phyloP scores from a whole-genome alignment of 768 basidiomycete species.

The Calocybe gangraenosa region DNA sequence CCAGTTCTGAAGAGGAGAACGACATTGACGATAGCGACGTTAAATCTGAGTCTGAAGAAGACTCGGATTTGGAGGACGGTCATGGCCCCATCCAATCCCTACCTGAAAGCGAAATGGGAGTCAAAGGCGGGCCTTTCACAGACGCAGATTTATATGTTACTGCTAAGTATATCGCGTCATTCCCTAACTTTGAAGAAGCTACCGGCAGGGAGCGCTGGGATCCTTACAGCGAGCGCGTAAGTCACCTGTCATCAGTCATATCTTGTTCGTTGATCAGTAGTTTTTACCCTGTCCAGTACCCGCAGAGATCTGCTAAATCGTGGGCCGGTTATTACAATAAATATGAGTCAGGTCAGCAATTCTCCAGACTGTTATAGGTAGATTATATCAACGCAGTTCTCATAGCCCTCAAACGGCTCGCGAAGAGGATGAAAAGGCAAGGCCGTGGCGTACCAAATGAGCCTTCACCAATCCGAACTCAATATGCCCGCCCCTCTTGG shows the following conservation, averaged over 20 bases:
- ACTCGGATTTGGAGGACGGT: conserved; percentile 23
- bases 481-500: conserved; percentile 29
- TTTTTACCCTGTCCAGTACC: conserved; percentile 33
- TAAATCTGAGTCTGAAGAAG: neutral
- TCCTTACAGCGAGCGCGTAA: conserved; percentile 47
- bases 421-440: conserved; percentile 32
- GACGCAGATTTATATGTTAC: conserved; percentile 60
- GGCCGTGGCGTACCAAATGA: conserved; percentile 12
- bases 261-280: neutral
- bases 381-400: neutral
- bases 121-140: conserved; percentile 42
- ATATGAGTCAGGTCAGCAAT: conserved; percentile 42
- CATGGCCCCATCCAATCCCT: conserved; percentile 23
- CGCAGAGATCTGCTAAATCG: conserved; percentile 49
- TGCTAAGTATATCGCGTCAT: conserved; percentile 54
- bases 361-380: neutral
- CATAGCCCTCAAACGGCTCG: conserved; percentile 24
- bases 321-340: conserved; percentile 61
- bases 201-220: conserved; percentile 49
- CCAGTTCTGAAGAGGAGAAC: conserved; percentile 27
- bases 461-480: conserved; percentile 19
- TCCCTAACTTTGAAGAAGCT: conserved; percentile 40
- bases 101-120: conserved; percentile 50
- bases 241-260: conserved; percentile 10
- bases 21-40: too few relatives aligned